These are phyloP conservation scores for Panaeolus cyanescens DNA, from an alignment of 768 basidiomycete genomes.

Conservation along the genomic window DNA sequence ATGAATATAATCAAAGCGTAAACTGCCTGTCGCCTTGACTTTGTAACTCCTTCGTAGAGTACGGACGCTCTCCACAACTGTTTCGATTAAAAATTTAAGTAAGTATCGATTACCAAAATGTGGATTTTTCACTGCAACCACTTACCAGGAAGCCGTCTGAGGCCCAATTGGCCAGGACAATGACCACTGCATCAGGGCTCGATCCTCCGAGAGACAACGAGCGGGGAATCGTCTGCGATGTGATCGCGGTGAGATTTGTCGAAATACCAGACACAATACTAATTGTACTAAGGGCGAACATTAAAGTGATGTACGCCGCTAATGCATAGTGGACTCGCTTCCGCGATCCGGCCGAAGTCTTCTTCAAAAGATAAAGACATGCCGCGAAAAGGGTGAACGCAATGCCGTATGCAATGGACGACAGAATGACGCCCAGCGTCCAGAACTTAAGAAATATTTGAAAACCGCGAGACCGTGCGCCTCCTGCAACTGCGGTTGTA, in stretches of 20 bases:
- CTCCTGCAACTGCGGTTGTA: not conserved
- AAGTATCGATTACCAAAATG: too few species aligned
- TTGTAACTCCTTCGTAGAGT: constrained; percentile 2
- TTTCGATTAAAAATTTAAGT: too few species aligned
- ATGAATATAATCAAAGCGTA: constrained; percentile 3
- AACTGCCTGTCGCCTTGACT: not conserved
- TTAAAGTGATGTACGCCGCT: constrained; percentile 4
- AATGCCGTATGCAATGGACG: constrained; percentile 13
- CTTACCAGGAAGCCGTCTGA: constrained; percentile 13
- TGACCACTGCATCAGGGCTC: constrained; percentile 5
- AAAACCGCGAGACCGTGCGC: not conserved
- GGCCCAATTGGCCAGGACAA: constrained; percentile 10
- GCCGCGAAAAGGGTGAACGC: constrained; percentile 7
- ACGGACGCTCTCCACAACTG: constrained; percentile 12
- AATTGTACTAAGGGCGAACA: constrained; percentile 8
- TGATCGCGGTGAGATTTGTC: constrained; percentile 6
- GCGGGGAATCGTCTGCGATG: not conserved
- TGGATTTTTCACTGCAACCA: not conserved
- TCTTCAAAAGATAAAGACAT: constrained; percentile 5
- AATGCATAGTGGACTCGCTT: constrained; percentile 8
- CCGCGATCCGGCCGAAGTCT: not conserved
- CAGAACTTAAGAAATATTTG: constrained; percentile 6
- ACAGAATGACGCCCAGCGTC: constrained; percentile 11
- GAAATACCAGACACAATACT: constrained; percentile 6
- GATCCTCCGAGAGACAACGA: constrained; percentile 1